Evolutionary conservation across 2,329 filamentous ascomycete genomes (phyloP), one percentile per base, ranked within the genome.

Genomic region (Coniella lustricola): DNA sequence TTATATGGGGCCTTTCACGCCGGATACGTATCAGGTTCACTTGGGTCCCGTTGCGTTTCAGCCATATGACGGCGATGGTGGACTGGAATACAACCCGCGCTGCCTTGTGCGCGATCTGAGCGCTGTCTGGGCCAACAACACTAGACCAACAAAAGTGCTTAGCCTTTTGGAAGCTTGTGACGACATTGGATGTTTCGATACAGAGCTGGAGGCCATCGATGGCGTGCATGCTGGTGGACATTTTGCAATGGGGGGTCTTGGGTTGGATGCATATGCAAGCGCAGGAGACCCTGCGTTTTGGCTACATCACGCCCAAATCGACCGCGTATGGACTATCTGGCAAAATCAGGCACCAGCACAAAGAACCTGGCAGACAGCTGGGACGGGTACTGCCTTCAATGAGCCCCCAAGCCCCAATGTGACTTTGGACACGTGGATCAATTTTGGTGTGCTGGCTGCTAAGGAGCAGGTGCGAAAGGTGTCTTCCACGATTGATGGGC

Each of bases 271-370:
- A 1, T 45, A 39, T 43, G 33, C 36, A 31, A 48, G 21, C 2
- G 42, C 49, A 9, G 44, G 44, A 14, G 65, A 67, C 35, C 64
- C 64, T 22, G 60, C 50, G 7, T 67, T 67, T 50, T 67, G 59
- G 46, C 46, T 66, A 0, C 63, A 65, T 25, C 63, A 67, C 52
- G 52, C 54, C 3, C 61, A 62, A 54, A 53, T 64, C 9, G 56
- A 58, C 51, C 53, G 49, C 14, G 38, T 54, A 10, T 57, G 55
- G 55, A 37, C 46, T 40, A 44, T 55, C 18, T 57, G 55, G 55
- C 57, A 60, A 50, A 41, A 31, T 10, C 36, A 25, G 12, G 38
- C 38, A 10, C 29, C 40, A 8, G 22, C n/a, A 18, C 29, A 21
- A 2, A 16, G 45, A 13, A 31, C 31, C 5, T 21, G 41, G 20